Conservation (phyloP, 2,329 filamentous ascomycete genomes). For the Cytospora piceae region DNA sequence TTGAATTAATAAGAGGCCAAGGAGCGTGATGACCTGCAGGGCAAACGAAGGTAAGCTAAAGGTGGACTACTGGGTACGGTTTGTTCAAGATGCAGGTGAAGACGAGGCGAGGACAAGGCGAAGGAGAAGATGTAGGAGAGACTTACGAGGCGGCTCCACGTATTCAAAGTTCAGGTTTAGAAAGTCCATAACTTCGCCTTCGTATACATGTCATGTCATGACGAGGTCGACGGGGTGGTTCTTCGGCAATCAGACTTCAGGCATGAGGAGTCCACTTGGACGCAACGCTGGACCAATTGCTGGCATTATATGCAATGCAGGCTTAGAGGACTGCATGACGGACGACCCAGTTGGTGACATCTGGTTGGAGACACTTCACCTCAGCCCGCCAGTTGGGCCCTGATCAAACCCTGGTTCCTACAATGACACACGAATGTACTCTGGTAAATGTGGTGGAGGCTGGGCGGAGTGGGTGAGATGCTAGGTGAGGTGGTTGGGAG, state of each 20-base stretch:
- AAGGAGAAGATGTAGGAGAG: conserved; percentile 23
- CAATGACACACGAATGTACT: conserved; percentile 16
- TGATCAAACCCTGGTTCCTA: conserved; percentile 8
- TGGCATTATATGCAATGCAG: conserved; percentile 20
- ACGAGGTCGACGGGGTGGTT: conserved; percentile 13
- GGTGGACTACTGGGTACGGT: conserved; percentile 22
- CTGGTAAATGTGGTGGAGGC: conserved; percentile 22
- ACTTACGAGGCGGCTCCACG: conserved; percentile 35
- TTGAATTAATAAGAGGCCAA: background rate
- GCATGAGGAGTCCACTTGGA: conserved; percentile 22
- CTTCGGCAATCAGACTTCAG: conserved; percentile 13
- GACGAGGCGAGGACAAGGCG: background rate
- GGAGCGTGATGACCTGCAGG: conserved; percentile 19
- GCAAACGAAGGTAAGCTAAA: conserved; percentile 10
- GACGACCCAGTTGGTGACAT: conserved; percentile 19
- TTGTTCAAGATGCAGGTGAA: background rate
- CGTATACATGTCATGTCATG: conserved; percentile 21
- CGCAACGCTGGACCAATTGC: conserved; percentile 25
- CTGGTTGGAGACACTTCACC: conserved; percentile 28
- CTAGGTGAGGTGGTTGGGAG: conserved; percentile 29
- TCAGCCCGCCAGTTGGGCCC: conserved; percentile 6
- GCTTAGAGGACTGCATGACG: conserved; percentile 24
- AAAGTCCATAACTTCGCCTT: conserved; percentile 34
- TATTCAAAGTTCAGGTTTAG: conserved; percentile 32
- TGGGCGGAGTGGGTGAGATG: conserved; percentile 23